Evolutionary conservation across 768 basidiomycete genomes (phyloP), one percentile per base, ranked within the genome.

Genomic region (Rhizopogon vinicolor): DNA sequence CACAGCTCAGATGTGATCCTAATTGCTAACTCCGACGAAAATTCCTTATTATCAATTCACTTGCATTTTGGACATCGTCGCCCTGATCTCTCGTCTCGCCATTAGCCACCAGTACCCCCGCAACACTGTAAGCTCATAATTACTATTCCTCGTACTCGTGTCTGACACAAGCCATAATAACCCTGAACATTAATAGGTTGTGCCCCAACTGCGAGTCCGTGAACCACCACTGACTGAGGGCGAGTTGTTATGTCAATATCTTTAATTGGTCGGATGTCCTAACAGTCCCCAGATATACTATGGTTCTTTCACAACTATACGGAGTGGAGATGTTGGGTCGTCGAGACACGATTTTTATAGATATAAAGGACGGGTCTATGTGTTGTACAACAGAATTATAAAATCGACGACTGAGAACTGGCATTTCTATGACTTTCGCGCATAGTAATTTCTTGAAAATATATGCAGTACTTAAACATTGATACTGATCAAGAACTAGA

Each of bases 61-160:
- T 40, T 25, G 19, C n/a, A 18, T 44, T 50, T 19, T 12, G 8
- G 44, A 25, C 40, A 13, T 44, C 44, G 29, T 28, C 16, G n/a
- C 35, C 9, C 10, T 10, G 5, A 48, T 42, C 12, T 39, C 44
- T 22, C 39, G 49, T 52, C 46, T 16, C 48, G n/a, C 29, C 50
- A 41, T 33, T 51, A 78, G 78, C 55, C 78, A 75, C 14, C 67
- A 69, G 46, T 79, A 67, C 53, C 78, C 78, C 73, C 78, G 54
- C 77, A 78, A 52, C 77, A 78, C 48, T 76, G 77, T 79, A 60
- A 46, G 76, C 60, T 50, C 33, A 2, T 29, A 28, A 37, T 42
- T 18, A 5, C 13, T 44, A 18, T 42, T 13, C 9, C 16, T 49
- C n/a, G 19, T 33, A 13, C 2, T 33, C 31, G 49, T 33, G 52